Conservation (phyloP, 2,329 filamentous ascomycete species). For the Exophiala xenobiotica region DNA sequence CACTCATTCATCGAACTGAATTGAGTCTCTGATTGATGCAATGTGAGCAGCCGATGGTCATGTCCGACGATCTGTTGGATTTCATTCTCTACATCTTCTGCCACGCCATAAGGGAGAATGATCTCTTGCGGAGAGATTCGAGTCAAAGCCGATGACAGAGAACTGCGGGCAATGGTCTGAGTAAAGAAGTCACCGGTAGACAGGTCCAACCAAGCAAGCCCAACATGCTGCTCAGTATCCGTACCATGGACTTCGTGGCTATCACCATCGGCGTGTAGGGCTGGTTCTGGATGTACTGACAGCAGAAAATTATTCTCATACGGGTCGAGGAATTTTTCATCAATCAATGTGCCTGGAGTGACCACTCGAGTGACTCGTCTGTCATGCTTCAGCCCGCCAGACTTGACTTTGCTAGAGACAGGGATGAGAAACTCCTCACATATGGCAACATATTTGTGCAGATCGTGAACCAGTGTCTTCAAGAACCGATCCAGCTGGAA, state of each 20-base stretch:
- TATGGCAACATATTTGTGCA: slow-evolving; percentile 87
- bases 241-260: slow-evolving; percentile 25
- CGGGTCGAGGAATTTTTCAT: slow-evolving; percentile 95
- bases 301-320: slow-evolving; percentile 92
- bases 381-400: slow-evolving; percentile 78
- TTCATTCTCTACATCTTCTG: slow-evolving; percentile 58
- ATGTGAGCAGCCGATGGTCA: slow-evolving; percentile 74
- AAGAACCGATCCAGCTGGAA: slow-evolving; percentile 90
- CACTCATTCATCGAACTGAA: slow-evolving; percentile 62
- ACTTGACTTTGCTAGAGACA: slow-evolving; percentile 66
- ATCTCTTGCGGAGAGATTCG: slow-evolving; percentile 83
- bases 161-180: slow-evolving; percentile 68
- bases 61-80: slow-evolving; percentile 70
- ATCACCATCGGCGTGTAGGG: slow-evolving; percentile 30
- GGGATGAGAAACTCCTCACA: slow-evolving; percentile 87
- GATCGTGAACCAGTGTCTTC: slow-evolving; percentile 87
- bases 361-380: slow-evolving; percentile 82
- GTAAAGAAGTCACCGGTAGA: slow-evolving; percentile 95
- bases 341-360: slow-evolving; percentile 91
- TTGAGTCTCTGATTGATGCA: slow-evolving; percentile 53
- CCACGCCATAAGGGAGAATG: slow-evolving; percentile 67
- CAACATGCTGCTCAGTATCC: slow-evolving; percentile 53
- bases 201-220: slow-evolving; percentile 89
- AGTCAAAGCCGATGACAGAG: slow-evolving; percentile 76
- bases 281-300: slow-evolving; percentile 60